Base-by-base conservation (phyloP, 805 yeast genomes). In the Millerozyma acaciae region DNA sequence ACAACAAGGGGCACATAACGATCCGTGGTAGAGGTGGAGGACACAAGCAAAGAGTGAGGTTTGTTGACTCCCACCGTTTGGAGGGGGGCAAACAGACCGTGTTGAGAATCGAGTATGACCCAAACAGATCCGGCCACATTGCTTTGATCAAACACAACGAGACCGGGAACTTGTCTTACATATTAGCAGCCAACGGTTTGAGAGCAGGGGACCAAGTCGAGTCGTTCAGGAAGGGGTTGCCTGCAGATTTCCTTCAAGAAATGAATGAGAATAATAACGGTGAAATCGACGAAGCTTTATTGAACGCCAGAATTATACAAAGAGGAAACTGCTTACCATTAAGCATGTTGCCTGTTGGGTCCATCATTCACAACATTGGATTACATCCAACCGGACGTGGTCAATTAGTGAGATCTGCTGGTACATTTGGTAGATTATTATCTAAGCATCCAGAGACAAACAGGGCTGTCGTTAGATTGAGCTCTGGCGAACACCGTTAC, bases 11-110 rank as follows among this genome's bases (percentile, higher is more conserved):
- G 45, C 74, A 76, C 46, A 86, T 93, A 50, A 87, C 96, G 4
- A 83, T 86, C 29, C 78, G 98, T 55, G 96, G 93, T 59, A 78
- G 94, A 59, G 98, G 97, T 57, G 98, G 98, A 50, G 97, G 97
- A 21, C 93, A 84, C 57, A 85, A 84, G 59, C 80, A 90, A 52
- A 78, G 98, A 60, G 72, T 85, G 24, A 76, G 98, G 50, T 57
- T 85, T 21, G 73, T 93, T 15, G 98, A 93, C 60, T 80, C 80
- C 50, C 64, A 69, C 47, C 75, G 98, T 52, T 50, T 57, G 24
- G 72, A 57, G 3, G 62, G 79, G 1, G 97, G 97, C 17, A 73
- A 71, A 27, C 93, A 86, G 48, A 72, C 75, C 20, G 97, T 93
- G 15, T 65, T 79, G 42, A 73, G 98, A 57, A 85, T 93, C 39